Evolutionary conservation across 306 rosid genomes (phyloP), one percentile per base, ranked within the genome.

Genomic region (Fragaria iinumae): DNA sequence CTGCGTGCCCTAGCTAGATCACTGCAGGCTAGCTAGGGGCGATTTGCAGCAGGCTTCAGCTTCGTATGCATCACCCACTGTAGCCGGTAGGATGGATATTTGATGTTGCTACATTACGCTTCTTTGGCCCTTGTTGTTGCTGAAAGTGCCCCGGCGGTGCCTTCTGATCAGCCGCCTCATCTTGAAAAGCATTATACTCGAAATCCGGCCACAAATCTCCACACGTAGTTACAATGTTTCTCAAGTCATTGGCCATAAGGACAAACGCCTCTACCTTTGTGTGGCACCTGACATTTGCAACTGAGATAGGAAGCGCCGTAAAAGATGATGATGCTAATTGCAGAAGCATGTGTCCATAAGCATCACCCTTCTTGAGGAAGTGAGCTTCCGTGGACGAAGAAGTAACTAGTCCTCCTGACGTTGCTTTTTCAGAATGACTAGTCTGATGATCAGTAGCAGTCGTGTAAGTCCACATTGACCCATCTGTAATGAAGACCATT

Each of bases 261-360:
- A 41, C 55, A 18, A 68, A 44, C 23, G 72, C 72, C 52, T 68
- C 72, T 29, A 68, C 72, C 25, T 21, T 43, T 38, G 72, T 68
- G 52, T 68, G 72, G 12, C 49, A 36, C 44, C 1, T 39, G 50
- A 67, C 72, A 67, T 20, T 67, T 0, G 6, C 47, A 8, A 3
- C 47, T 2, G 34, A 20, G 49, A 13, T 41, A 8, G 72, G 72
- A 43, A 67, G 17, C 44, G 34, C 2, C 34, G 3, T 32, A 32
- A 3, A 32, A 32, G 34, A 32, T 16, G 72, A 20, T 21, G 27
- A 18, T 20, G 17, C 45, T 3, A 18, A 41, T 3, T 39, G 6
- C 14, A 67, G 11, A 38, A 67, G 72, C 23, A 7, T 34, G 21
- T n/a, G 27, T 8, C 72, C 72, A 20, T 41, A 67, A 39, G 8